Evolutionary conservation across 345 rosid genomes (phyloP).

Genomic region (Clarkia xantiana): DNA sequence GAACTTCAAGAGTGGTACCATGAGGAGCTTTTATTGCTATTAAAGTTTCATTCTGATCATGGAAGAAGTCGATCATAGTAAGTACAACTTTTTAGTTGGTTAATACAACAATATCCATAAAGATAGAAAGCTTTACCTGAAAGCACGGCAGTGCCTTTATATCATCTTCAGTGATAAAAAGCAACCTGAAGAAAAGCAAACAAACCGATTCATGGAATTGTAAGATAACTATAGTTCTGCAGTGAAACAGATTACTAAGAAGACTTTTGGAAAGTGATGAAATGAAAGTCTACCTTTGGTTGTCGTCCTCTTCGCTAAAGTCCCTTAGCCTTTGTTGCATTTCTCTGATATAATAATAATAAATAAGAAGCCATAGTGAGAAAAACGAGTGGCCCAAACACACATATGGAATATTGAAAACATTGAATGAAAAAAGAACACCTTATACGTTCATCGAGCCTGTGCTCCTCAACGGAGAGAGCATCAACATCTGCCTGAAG

Average conservation of each 20-base stretch:
- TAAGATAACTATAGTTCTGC: background rate
- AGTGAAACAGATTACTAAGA: background rate
- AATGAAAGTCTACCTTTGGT: slow-evolving; percentile 42
- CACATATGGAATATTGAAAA: background rate
- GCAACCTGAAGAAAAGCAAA: slow-evolving; percentile 35
- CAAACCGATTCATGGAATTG: background rate
- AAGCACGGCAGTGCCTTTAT: slow-evolving; percentile 84
- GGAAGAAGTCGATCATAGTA: too few relatives aligned
- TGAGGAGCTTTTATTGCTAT: too few relatives aligned
- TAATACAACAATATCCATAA: too few relatives aligned
- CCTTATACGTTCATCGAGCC: slow-evolving; percentile 57
- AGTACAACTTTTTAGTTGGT: too few relatives aligned
- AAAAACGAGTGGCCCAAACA: background rate
- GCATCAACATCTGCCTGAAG: slow-evolving; percentile 68
- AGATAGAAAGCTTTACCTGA: slow-evolving; percentile 33
- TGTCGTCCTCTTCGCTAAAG: slow-evolving; percentile 80
- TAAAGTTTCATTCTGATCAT: too few relatives aligned
- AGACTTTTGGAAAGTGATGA: slow-evolving; percentile 3
- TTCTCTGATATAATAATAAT: slow-evolving; percentile 48
- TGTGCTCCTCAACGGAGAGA: slow-evolving; percentile 51
- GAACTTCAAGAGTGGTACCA: too few relatives aligned
- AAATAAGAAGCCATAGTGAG: background rate
- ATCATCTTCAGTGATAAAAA: slow-evolving; percentile 94
- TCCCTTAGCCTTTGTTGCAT: slow-evolving; percentile 78
- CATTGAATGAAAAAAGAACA: slow-evolving; percentile 10